phyloP scores from a whole-genome alignment of 78 protist species.

The Dictyostelium purpureum region DNA sequence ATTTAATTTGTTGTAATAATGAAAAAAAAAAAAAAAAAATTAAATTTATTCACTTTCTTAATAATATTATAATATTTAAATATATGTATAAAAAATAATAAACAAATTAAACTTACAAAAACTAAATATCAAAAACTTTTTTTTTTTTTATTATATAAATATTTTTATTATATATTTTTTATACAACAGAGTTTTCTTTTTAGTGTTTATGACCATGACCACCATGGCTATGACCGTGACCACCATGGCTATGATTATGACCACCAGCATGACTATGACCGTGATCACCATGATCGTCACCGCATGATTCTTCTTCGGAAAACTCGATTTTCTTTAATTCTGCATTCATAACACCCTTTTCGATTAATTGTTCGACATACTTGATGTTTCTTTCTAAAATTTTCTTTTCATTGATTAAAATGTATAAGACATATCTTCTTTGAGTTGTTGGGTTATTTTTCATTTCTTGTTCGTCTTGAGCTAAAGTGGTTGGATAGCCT shows the following conservation, averaged over 20 bases:
- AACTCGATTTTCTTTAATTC: neutral
- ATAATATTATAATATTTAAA: no score
- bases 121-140: neutral
- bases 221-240: slow-evolving; percentile 5
- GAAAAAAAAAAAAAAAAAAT: neutral
- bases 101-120: neutral
- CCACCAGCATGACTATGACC: slow-evolving; percentile 11
- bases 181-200: no score
- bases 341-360: slow-evolving; percentile 36
- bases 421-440: neutral
- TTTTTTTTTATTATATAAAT: neutral
- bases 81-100: neutral
- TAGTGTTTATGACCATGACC: neutral
- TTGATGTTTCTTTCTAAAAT: slow-evolving; percentile 33
- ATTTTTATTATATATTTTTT: no score
- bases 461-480: slow-evolving; percentile 25
- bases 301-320: neutral
- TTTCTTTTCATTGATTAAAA: slow-evolving; percentile 57
- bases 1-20: neutral
- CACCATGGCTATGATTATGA: neutral
- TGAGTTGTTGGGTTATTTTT: slow-evolving; percentile 38
- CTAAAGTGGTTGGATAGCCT: slow-evolving; percentile 22
- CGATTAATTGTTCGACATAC: slow-evolving; percentile 1
- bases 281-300: neutral
- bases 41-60: no score